Evolutionary conservation across 495 filamentous ascomycete genomes (phyloP), one percentile per base, ranked within the genome.

Genomic region (Aspergillus cavernicola): DNA sequence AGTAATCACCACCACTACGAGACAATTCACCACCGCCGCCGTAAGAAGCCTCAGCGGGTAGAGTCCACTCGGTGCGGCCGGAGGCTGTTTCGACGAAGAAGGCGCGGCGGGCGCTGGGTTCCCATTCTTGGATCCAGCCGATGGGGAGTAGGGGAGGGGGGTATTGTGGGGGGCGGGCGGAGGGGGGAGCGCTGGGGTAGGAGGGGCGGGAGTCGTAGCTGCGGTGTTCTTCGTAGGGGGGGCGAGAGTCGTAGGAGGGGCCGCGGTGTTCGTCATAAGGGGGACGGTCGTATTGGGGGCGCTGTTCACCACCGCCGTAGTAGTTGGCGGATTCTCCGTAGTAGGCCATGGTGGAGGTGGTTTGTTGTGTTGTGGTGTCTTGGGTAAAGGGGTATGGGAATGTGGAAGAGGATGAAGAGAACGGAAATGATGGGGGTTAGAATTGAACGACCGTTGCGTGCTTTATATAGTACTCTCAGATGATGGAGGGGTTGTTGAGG

Each of bases 101-200:
- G 64, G 79, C 85, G 48, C 80, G 80, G 47, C 82, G 77, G 37
- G 69, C 62, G 35, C 67, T 70, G 35, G 75, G 71, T 49, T 87
- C 83, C 77, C 78, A 87, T 52, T 73, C 74, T 16, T 82, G 75
- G 40, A 68, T 59, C 85, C 85, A 87, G 54, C 82, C 84, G 0
- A 64, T 47, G 1, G 83, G 81, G 19, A 84, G 70, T 15, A 79
- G 77, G 8, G 80, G 80, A 36, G 70, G 71, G 20, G 71, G 69
- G 29, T 57, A 53, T 7, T 61, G 61, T 10, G 71, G 71, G 31
- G 70, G 69, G 3, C 67, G 68, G 42, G 62, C 41, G 32, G 50
- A 49, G 16, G 64, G 61, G 40, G 57, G 48, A 31, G 56, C 38
- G 22, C 33, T 32, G 41, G 22, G 28, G 47, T 55, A 55, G 18